Evolutionary conservation across 208 protist species (phyloP).

Genomic region (Leishmania turanica): DNA sequence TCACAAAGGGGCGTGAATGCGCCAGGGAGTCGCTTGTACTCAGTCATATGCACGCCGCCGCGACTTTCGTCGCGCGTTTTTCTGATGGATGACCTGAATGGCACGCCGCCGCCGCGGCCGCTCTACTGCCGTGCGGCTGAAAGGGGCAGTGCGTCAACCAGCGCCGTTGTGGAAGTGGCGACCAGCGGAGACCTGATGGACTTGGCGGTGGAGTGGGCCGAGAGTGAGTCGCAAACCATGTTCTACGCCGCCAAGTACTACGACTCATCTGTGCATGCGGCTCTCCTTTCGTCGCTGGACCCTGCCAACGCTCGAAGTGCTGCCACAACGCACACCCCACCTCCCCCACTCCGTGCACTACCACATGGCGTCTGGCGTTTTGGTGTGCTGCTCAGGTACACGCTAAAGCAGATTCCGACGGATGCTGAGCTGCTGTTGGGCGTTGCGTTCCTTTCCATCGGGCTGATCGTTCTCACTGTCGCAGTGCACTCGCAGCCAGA

Average conservation of each 20-base stretch:
- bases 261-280: constrained; percentile 37
- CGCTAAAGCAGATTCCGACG: constrained; percentile 25
- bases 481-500: constrained; percentile 44
- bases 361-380: constrained; percentile 37
- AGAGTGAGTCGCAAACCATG: constrained; percentile 47
- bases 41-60: constrained; percentile 26
- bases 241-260: constrained; percentile 69
- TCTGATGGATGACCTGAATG: constrained; percentile 3
- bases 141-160: background rate
- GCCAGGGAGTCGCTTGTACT: constrained; percentile 14
- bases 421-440: constrained; percentile 32
- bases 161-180: constrained; percentile 25
- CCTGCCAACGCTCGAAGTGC: background rate
- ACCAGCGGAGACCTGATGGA: constrained; percentile 43
- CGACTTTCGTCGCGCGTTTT: constrained; percentile 22
- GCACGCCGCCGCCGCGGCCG: constrained; percentile 7
- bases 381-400: constrained; percentile 46
- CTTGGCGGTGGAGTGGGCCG: constrained; percentile 60
- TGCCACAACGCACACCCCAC: background rate
- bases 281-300: constrained; percentile 28
- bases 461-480: constrained; percentile 37
- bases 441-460: constrained; percentile 25
- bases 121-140: background rate
- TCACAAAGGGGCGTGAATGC: background rate
- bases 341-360: background rate